Conservation (phyloP, 1,284 basidiomycete genomes). For the Boletus smithii region DNA sequence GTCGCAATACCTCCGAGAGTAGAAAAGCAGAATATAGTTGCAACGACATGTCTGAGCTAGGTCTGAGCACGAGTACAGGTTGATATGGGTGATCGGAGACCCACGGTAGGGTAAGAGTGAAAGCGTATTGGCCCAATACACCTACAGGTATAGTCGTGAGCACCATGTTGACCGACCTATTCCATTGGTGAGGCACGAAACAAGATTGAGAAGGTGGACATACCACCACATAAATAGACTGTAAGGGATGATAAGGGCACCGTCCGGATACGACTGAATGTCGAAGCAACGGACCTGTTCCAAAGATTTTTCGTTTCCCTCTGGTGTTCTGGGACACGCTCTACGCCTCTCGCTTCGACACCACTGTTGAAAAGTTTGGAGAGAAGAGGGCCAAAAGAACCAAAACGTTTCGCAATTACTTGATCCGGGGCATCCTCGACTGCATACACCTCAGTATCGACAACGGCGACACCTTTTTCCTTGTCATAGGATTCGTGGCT, state of each 20-base stretch:
- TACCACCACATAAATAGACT: slow-evolving; percentile 53
- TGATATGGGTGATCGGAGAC: slow-evolving; percentile 15
- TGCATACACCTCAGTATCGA: background rate
- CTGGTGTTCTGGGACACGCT: slow-evolving; percentile 49
- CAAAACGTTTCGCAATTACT: slow-evolving; percentile 37
- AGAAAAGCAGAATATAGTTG: slow-evolving; percentile 44
- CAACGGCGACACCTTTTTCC: slow-evolving; percentile 16
- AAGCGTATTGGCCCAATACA: slow-evolving; percentile 50
- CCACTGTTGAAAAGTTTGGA: slow-evolving; percentile 42
- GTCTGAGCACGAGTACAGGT: background rate
- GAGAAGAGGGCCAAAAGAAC: slow-evolving; percentile 37
- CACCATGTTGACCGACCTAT: slow-evolving; percentile 47
- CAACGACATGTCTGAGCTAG: slow-evolving; percentile 39
- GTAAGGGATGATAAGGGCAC: slow-evolving; percentile 17
- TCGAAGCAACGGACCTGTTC: slow-evolving; percentile 42
- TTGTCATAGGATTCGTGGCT: slow-evolving; percentile 15
- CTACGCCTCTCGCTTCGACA: slow-evolving; percentile 51
- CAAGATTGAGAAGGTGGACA: slow-evolving; percentile 8
- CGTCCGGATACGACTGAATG: background rate
- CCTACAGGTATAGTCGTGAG: slow-evolving; percentile 58
- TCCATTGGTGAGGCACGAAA: slow-evolving; percentile 3
- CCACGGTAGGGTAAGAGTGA: slow-evolving; percentile 49
- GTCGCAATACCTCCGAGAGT: slow-evolving; percentile 41
- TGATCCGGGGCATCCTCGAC: slow-evolving; percentile 32
- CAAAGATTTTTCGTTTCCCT: slow-evolving; percentile 45